These are phyloP conservation scores for Dispira parvispora DNA, from an alignment of 192 early-diverging fungal species.

Conservation along the genomic window DNA sequence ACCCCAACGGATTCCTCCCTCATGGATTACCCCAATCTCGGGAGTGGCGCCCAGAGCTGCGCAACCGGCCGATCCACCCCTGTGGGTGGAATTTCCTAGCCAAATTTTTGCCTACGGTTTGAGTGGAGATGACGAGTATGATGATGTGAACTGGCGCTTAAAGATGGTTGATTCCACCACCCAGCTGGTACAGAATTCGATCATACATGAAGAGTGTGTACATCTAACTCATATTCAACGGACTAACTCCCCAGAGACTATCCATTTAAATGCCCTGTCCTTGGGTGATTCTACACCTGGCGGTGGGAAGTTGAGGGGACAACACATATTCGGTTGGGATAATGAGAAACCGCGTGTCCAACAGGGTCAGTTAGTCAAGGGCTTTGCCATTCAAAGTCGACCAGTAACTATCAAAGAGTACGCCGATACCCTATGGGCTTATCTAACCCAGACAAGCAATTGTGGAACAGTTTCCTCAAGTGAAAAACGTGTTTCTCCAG, in stretches of 20 bases:
- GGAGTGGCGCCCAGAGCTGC: not conserved
- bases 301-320: too few relatives aligned
- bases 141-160: not conserved
- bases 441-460: too few relatives aligned
- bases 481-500: too few relatives aligned
- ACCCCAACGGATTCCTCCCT: slow-evolving; percentile 28
- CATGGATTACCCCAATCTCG: slow-evolving; percentile 15
- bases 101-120: not conserved
- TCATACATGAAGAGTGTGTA: not conserved
- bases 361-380: slow-evolving; percentile 13
- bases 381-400: slow-evolving; percentile 52
- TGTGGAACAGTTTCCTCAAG: too few relatives aligned
- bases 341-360: slow-evolving; percentile 53
- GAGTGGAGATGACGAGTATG: not conserved
- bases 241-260: too few relatives aligned
- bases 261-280: too few relatives aligned
- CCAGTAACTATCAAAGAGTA: slow-evolving; percentile 75
- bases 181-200: slow-evolving; percentile 14
- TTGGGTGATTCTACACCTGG: too few relatives aligned
- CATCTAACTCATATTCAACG: not conserved
- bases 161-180: not conserved
- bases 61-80: not conserved
- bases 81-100: not conserved
- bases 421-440: too few relatives aligned
- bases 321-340: slow-evolving; percentile 71